These are phyloP conservation scores for Candida ficus DNA, from an alignment of 805 yeast species.

Conservation along the genomic window DNA sequence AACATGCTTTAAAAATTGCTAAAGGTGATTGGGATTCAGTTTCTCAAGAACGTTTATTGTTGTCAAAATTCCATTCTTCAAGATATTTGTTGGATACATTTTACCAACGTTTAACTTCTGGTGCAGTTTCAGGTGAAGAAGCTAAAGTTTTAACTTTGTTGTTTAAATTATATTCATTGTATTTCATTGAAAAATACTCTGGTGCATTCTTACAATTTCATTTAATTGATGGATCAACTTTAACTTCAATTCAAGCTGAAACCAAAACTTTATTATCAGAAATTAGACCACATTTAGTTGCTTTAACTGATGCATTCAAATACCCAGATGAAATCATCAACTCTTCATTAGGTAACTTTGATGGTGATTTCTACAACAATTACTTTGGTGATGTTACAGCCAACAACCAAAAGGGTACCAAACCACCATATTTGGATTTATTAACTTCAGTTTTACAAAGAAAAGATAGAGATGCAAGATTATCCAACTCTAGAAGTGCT, in stretches of 20 bases:
- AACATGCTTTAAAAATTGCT: constrained; percentile 27
- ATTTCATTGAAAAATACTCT: constrained; percentile 64
- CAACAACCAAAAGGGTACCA: constrained; percentile 41
- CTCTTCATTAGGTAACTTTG: constrained; percentile 73
- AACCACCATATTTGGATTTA: constrained; percentile 46
- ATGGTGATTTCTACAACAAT: constrained; percentile 80
- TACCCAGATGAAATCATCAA: constrained; percentile 76
- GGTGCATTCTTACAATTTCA: constrained; percentile 66
- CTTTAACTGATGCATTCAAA: constrained; percentile 79
- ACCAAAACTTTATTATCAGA: constrained; percentile 42
- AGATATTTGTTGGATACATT: constrained; percentile 31
- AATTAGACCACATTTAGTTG: constrained; percentile 65
- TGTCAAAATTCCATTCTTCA: constrained; percentile 37
- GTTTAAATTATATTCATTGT: constrained; percentile 58
- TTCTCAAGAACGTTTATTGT: constrained; percentile 32
- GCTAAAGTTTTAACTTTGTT: constrained; percentile 46
- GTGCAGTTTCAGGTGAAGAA: constrained; percentile 28
- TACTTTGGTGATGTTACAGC: constrained; percentile 58
- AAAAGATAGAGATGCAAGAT: constrained; percentile 32
- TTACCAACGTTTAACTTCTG: constrained; percentile 22
- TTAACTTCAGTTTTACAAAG: constrained; percentile 36
- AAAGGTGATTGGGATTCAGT: constrained; percentile 31
- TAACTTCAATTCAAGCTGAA: constrained; percentile 38
- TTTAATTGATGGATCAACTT: constrained; percentile 45
- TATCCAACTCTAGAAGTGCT: constrained; percentile 28